Conservation (phyloP, 805 yeast species). For the Saturnispora dispora region DNA sequence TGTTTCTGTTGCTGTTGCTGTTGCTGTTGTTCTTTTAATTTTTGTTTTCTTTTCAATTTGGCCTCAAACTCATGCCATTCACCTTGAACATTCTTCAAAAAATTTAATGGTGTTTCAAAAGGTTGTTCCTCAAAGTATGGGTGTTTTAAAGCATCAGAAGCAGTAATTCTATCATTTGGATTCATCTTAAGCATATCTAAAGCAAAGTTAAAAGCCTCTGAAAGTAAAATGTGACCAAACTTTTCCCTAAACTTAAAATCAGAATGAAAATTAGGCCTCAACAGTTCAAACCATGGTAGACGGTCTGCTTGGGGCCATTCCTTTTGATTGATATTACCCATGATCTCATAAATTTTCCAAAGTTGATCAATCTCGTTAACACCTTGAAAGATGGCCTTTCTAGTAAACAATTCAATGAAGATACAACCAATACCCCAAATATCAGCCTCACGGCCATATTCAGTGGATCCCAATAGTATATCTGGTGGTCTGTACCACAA, state of each 20-base stretch:
- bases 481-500: constrained; percentile 98
- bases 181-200: constrained; percentile 51
- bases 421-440: constrained; percentile 97
- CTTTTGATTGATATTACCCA: constrained; percentile 76
- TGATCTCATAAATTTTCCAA: constrained; percentile 59
- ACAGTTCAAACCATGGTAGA: constrained; percentile 89
- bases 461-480: constrained; percentile 79
- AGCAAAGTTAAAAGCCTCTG: constrained; percentile 58
- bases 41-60: constrained; percentile 54
- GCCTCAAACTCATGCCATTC: constrained; percentile 99
- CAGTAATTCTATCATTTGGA: constrained; percentile 60
- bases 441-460: constrained; percentile 85
- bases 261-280: constrained; percentile 45
- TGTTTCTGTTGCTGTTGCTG: constrained; percentile 5
- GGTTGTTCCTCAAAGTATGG: constrained; percentile 69
- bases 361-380: constrained; percentile 81
- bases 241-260: constrained; percentile 32
- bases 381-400: constrained; percentile 77
- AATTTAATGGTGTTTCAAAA: constrained; percentile 45
- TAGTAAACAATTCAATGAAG: constrained; percentile 68
- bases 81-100: constrained; percentile 51
- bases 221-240: constrained; percentile 36
- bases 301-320: constrained; percentile 73
- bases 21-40: constrained; percentile 16
- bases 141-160: constrained; percentile 60